Percentiles rank a stretch among this genome's conserved stretches.
Evolutionary conservation across 2,329 filamentous ascomycete species (phyloP).

Genomic region (Paracorniculantispora psalliotae): DNA sequence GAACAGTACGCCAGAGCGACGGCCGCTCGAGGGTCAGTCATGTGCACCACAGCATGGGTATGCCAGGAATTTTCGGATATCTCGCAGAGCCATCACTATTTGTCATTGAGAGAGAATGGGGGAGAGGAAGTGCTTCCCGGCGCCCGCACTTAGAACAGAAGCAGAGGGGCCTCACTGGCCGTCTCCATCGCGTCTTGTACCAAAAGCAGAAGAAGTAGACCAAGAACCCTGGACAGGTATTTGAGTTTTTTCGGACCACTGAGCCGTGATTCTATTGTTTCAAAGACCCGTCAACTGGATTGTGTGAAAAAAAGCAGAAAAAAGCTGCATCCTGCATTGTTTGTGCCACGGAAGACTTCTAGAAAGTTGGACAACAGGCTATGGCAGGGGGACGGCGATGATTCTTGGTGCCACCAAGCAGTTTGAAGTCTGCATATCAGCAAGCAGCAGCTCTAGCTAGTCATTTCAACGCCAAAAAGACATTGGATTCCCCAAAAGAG

Average conservation of each 20-base stretch:
- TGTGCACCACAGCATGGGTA: background rate
- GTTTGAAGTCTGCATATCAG: background rate
- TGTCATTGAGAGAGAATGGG: background rate
- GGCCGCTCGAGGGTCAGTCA: background rate
- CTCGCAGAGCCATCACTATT: background rate
- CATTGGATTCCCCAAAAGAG: no score
- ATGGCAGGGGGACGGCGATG: background rate
- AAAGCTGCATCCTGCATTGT: background rate
- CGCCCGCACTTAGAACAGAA: background rate
- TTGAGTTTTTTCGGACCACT: background rate
- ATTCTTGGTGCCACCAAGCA: background rate
- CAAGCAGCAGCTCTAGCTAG: background rate
- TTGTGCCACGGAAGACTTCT: conserved; percentile 3
- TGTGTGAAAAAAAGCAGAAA: no score
- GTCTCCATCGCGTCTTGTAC: background rate
- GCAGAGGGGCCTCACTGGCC: background rate
- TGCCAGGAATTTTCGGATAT: background rate
- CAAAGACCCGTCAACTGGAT: background rate
- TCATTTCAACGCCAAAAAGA: background rate
- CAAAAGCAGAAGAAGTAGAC: background rate
- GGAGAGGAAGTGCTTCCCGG: background rate
- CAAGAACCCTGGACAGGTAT: no score
- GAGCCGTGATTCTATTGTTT: background rate
- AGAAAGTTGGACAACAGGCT: conserved; percentile 6
- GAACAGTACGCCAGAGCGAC: background rate